phyloP scores from a whole-genome alignment of 768 basidiomycete species.

The Clitopilus passeckerianus region DNA sequence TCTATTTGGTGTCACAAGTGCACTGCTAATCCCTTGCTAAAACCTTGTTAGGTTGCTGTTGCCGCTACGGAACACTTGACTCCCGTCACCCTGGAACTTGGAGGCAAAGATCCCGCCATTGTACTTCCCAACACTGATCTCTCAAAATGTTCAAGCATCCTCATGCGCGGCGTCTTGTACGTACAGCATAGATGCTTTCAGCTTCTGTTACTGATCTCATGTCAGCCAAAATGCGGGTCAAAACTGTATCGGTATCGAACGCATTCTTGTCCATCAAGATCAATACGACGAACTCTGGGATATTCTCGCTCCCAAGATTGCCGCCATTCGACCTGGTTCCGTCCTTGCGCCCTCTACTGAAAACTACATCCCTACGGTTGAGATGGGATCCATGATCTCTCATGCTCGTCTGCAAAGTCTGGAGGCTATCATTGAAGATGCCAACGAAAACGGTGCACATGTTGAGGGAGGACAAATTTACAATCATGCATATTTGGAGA shows the following conservation, averaged over 20 bases:
- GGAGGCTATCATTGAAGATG: slow-evolving; percentile 63
- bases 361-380: slow-evolving; percentile 68
- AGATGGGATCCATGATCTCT: slow-evolving; percentile 87
- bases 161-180: slow-evolving; percentile 92
- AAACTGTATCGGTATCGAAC: slow-evolving; percentile 96
- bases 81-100: slow-evolving; percentile 90
- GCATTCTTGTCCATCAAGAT: slow-evolving; percentile 76
- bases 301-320: slow-evolving; percentile 58
- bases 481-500: slow-evolving; percentile 58
- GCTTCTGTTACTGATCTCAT: not conserved
- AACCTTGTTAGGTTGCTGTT: slow-evolving; percentile 54
- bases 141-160: slow-evolving; percentile 70
- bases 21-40: not conserved
- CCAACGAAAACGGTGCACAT: slow-evolving; percentile 63
- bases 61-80: slow-evolving; percentile 86
- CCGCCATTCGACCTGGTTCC: slow-evolving; percentile 72
- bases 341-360: slow-evolving; percentile 64
- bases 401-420: slow-evolving; percentile 66
- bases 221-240: slow-evolving; percentile 87
- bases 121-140: slow-evolving; percentile 85
- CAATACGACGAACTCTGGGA: slow-evolving; percentile 75
- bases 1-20: not conserved
- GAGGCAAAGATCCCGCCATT: slow-evolving; percentile 92
- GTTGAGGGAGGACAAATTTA: slow-evolving; percentile 62
- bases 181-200: slow-evolving; percentile 19